Conservation (phyloP, 495 filamentous ascomycete genomes). For the Chaetomium fimeti region DNA sequence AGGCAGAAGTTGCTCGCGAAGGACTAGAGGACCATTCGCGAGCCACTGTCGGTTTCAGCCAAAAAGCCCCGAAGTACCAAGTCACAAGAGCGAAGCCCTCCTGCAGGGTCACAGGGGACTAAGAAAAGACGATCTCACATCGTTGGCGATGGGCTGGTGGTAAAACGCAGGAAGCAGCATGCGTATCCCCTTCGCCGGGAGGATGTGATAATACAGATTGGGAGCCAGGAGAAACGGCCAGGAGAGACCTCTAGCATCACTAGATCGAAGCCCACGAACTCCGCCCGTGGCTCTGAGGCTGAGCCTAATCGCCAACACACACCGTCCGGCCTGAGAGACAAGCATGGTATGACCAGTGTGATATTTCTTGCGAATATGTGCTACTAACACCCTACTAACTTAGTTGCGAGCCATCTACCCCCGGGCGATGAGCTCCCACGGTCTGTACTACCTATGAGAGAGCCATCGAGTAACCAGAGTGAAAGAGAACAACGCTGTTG, state of each 20-base stretch:
- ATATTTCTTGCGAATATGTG: neutral
- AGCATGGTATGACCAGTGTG: neutral
- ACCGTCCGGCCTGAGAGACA: neutral
- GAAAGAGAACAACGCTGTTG: conserved; percentile 11
- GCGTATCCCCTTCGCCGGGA: conserved; percentile 10
- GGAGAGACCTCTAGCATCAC: conserved; percentile 23
- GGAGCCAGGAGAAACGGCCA: conserved; percentile 39
- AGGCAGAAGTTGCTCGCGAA: conserved; percentile 27
- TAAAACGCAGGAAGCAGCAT: conserved; percentile 8
- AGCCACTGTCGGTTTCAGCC: conserved; percentile 7
- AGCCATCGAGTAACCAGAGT: conserved; percentile 1
- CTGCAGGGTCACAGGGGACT: neutral
- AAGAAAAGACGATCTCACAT: conserved; percentile 20
- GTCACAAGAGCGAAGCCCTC: conserved; percentile 7
- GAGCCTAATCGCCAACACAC: neutral
- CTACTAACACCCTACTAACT: neutral
- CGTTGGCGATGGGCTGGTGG: neutral
- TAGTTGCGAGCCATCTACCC: neutral
- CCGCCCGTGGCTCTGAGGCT: neutral
- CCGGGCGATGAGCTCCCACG: neutral
- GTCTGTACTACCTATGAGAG: conserved; percentile 9
- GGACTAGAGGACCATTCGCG: conserved; percentile 25
- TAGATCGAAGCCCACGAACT: conserved; percentile 1
- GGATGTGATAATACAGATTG: conserved; percentile 39
- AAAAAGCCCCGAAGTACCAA: neutral